Evolutionary conservation across 108 stramenopile genomes (phyloP), one percentile per base, ranked within the genome.

Genomic region (Chaetoceros muelleri): DNA sequence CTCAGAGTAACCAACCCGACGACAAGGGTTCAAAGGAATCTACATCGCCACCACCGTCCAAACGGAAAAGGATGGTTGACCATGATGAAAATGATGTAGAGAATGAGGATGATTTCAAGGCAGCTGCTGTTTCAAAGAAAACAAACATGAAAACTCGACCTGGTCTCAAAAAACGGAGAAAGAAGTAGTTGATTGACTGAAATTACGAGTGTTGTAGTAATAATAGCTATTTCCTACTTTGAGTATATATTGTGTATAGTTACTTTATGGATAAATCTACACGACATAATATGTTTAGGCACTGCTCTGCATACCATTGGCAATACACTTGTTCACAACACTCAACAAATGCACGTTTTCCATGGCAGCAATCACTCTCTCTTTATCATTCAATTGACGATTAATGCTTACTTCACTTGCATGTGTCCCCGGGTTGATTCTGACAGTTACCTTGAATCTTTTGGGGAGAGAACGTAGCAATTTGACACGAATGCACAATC

Each of bases 341-440:
- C 79, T 84, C 44, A 93, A 57, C 22, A 99, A 70, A 61, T 98
- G 96, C n/a, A 80, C 65, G 64, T 99, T 99, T 65, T 99, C 99
- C 30, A 99, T 66, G 0, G 99, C 99, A 18, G 99, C 99, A 7
- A 91, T 81, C 1, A 99, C 96, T 29, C 99, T 65, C 54, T 99
- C 99, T 58, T 99, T 99, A 67, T 99, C 99, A 2, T 78, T 72
- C 52, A 99, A 69, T 69, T 99, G 99, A 57, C 96, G 98, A 79
- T 97, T 97, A 24, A 99, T 78, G 25, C 92, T 93, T 19, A 80
- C 73, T 75, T 98, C 97, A 30, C 90, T 91, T 0, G 84, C 87
- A 74, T 99, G 99, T 30, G 97, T 93, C 3, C 97, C 99, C 29
- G 94, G 88, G 56, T 88, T 76, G 22, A 99, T 95, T 40, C 61